Conservation (phyloP, 345 rosid genomes). For the Crucihimalaya himalaica region DNA sequence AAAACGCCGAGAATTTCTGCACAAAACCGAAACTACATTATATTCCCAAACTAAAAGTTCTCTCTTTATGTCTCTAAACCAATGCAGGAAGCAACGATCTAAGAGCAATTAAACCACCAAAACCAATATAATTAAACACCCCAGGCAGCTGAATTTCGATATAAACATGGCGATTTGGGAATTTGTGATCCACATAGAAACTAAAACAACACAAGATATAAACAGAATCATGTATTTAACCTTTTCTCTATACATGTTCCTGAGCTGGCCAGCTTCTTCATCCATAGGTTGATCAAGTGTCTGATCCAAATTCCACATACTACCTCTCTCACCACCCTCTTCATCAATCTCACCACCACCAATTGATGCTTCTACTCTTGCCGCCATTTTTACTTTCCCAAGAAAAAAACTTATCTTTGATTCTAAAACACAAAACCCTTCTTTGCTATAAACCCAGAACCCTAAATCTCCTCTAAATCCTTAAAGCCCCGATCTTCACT, state of each 20-base stretch:
- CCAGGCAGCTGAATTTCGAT: constrained; percentile 5
- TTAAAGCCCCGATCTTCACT: constrained; percentile 5
- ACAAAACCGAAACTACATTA: constrained; percentile 17
- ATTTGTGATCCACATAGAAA: background rate
- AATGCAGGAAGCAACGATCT: constrained; percentile 9
- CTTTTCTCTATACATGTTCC: constrained; percentile 83
- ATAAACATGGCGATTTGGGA: background rate
- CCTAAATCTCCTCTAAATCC: constrained; percentile 22
- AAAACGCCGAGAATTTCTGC: constrained; percentile 58
- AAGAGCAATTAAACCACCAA: background rate
- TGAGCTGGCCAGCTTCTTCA: constrained; percentile 87
- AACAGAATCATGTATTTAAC: constrained; percentile 33
- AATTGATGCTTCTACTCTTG: constrained; percentile 53
- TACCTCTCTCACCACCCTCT: constrained; percentile 56
- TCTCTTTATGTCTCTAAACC: background rate
- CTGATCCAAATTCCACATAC: constrained; percentile 94
- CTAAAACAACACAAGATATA: background rate
- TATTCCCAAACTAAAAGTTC: background rate
- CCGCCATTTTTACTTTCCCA: constrained; percentile 40
- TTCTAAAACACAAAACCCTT: constrained; percentile 8
- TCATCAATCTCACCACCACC: constrained; percentile 53
- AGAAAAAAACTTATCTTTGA: constrained; percentile 8
- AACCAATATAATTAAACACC: background rate
- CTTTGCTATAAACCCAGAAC: constrained; percentile 27
- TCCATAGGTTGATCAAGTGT: constrained; percentile 94